Evolutionary conservation across 2,329 filamentous ascomycete genomes (phyloP).

Genomic region (Cytospora leucostoma): DNA sequence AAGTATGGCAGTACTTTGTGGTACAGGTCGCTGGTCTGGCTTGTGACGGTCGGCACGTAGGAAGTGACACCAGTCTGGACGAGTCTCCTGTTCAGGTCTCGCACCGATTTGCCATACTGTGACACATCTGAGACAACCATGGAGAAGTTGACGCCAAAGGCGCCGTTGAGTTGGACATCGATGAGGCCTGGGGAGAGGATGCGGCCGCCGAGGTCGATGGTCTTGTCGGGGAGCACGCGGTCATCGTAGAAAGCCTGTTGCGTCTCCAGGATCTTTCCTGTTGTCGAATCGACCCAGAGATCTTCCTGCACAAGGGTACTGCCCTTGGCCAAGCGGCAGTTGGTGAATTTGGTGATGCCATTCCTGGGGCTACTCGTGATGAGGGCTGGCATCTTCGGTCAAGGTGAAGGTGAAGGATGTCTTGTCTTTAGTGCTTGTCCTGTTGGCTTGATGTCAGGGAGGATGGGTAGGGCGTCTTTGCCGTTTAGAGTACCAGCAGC

Average conservation of each 20-base stretch:
- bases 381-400: conserved; percentile 51
- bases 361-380: conserved; percentile 43
- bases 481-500: conserved; percentile 11
- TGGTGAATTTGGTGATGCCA: conserved; percentile 83
- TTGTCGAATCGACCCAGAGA: conserved; percentile 82
- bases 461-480: conserved; percentile 1
- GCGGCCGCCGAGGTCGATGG: conserved; percentile 77
- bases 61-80: conserved; percentile 79
- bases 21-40: conserved; percentile 79
- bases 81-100: conserved; percentile 67
- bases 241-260: conserved; percentile 69
- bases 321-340: conserved; percentile 75
- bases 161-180: conserved; percentile 89
- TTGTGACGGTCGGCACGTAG: conserved; percentile 81
- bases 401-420: conserved; percentile 27
- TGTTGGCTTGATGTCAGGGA: neutral
- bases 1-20: conserved; percentile 77
- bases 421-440: neutral
- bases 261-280: conserved; percentile 78
- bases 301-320: conserved; percentile 71
- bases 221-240: conserved; percentile 68
- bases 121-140: conserved; percentile 65
- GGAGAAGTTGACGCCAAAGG: conserved; percentile 90
- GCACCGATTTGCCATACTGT: conserved; percentile 69
- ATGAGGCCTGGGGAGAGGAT: conserved; percentile 86